Conservation (phyloP, 305 asterid species). For the Ilex paraguariensis region DNA sequence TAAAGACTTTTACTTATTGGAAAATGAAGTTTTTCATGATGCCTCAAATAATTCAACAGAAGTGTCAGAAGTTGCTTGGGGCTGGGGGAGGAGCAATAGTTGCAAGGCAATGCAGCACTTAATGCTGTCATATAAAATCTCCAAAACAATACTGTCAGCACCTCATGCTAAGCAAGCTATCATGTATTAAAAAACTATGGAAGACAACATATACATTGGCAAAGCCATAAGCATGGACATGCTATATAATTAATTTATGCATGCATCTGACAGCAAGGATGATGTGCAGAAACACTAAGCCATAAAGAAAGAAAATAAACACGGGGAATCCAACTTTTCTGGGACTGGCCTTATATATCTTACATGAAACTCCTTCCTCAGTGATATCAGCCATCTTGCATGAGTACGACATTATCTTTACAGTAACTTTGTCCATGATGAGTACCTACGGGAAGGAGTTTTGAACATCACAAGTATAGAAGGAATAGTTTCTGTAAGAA, state of each 20-base stretch:
- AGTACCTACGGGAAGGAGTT: slow-evolving; percentile 65
- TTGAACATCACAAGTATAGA: slow-evolving; percentile 10
- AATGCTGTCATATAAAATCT: background rate
- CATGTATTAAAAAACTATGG: background rate
- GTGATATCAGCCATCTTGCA: slow-evolving; percentile 99
- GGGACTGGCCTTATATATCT: slow-evolving; percentile 70
- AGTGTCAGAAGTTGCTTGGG: background rate
- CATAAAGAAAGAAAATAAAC: slow-evolving; percentile 9
- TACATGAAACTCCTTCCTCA: slow-evolving; percentile 99
- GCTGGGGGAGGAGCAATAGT: too few species aligned
- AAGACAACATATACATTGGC: background rate
- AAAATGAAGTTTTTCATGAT: too few species aligned
- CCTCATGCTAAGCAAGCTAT: background rate
- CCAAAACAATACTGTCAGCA: background rate
- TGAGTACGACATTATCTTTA: slow-evolving; percentile 86
- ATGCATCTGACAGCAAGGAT: background rate
- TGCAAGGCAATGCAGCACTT: background rate
- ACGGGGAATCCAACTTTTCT: slow-evolving; percentile 25
- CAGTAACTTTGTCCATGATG: slow-evolving; percentile 96
- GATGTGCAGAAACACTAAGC: slow-evolving; percentile 13
- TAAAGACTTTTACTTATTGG: background rate
- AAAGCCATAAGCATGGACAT: background rate
- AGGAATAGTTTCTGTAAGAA: background rate
- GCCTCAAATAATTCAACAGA: background rate
- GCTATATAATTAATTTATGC: background rate